Evolutionary conservation across 371 early-diverging fungal genomes (phyloP).

Genomic region (Rozella allomycis): DNA sequence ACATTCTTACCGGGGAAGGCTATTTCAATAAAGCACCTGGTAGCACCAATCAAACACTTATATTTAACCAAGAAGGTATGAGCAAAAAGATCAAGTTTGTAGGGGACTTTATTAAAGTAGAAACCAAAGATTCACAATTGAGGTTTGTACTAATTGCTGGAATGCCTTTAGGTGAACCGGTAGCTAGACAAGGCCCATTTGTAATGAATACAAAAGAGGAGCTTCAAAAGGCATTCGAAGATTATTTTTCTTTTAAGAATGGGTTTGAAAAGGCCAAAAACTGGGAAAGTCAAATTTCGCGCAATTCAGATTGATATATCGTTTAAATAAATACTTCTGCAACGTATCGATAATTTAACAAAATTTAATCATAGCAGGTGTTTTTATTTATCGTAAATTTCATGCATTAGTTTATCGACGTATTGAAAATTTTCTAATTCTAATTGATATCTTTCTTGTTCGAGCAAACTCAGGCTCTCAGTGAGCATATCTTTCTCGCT

Average conservation of each 20-base stretch:
- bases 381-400: no score
- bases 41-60: slow-evolving; percentile 8
- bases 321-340: no score
- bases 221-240: slow-evolving; percentile 25
- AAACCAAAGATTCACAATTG: slow-evolving; percentile 1
- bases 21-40: slow-evolving; percentile 8
- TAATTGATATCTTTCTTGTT: no score
- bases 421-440: no score
- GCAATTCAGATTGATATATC: no score
- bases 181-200: slow-evolving; percentile 36
- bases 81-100: background rate
- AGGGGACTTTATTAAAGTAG: slow-evolving; percentile 2
- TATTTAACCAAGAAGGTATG: slow-evolving; percentile 9
- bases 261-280: slow-evolving; percentile 31
- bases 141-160: slow-evolving; percentile 14
- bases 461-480: no score
- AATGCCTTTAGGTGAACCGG: slow-evolving; percentile 18
- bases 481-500: no score
- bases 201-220: slow-evolving; percentile 33
- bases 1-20: slow-evolving; percentile 34
- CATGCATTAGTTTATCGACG: no score
- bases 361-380: no score
- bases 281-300: slow-evolving; percentile 15
- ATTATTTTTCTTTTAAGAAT: slow-evolving; percentile 21
- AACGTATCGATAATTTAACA: no score